phyloP scores from a whole-genome alignment of 2,329 filamentous ascomycete species.

The Aspergillaceae sp. region DNA sequence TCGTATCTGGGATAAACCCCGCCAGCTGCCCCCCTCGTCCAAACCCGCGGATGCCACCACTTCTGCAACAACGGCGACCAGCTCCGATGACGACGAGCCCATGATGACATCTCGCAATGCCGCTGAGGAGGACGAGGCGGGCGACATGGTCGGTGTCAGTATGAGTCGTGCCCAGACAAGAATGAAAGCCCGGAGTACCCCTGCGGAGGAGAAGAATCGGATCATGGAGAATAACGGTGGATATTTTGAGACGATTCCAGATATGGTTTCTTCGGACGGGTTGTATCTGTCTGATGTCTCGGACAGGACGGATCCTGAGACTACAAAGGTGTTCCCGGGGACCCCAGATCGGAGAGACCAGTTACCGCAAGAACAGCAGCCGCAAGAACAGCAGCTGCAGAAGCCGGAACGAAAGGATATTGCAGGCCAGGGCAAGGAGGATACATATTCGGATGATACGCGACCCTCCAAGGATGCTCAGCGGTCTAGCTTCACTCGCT shows the following conservation, averaged over 20 bases:
- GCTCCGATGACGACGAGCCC: constrained; percentile 26
- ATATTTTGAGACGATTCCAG: constrained; percentile 39
- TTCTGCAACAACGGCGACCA: constrained; percentile 11
- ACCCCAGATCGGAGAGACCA: constrained; percentile 3
- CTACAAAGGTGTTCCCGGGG: constrained; percentile 10
- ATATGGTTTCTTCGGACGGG: constrained; percentile 21
- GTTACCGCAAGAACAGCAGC: background rate
- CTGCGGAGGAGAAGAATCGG: constrained; percentile 51
- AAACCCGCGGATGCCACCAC: background rate
- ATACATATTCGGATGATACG: background rate
- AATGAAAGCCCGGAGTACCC: constrained; percentile 49
- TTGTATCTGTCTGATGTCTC: constrained; percentile 24
- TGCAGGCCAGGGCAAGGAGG: background rate
- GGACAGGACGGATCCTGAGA: constrained; percentile 23
- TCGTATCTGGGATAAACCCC: background rate
- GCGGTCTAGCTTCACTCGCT: constrained; percentile 26
- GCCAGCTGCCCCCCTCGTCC: background rate
- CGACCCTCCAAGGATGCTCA: constrained; percentile 9
- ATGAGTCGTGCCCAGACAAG: constrained; percentile 50
- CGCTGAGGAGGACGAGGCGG: constrained; percentile 26
- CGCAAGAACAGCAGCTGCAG: background rate
- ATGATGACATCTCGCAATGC: background rate
- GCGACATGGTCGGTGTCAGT: constrained; percentile 48
- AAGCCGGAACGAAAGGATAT: background rate
- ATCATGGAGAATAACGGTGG: constrained; percentile 43